Percentiles rank a stretch among this genome's conserved stretches.
Evolutionary conservation across 169 alveolate species (phyloP).

Genomic region (Plasmodium cynomolgi): DNA sequence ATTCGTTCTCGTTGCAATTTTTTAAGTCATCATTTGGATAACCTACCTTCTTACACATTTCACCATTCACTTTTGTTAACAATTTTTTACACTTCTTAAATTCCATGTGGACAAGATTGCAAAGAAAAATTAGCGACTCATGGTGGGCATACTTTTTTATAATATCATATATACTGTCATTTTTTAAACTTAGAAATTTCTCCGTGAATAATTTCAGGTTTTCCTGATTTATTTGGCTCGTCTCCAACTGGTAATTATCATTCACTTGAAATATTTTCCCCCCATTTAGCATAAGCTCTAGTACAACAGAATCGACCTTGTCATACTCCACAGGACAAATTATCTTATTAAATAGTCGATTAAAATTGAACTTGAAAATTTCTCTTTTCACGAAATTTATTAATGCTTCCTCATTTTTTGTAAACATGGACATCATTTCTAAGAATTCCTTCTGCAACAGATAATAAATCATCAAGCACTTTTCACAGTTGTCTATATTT

Average conservation of each 20-base stretch:
- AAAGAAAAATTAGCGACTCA: constrained; percentile 38
- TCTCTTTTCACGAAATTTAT: constrained; percentile 50
- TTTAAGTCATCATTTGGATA: background rate
- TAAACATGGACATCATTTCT: constrained; percentile 9
- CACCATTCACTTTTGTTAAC: background rate
- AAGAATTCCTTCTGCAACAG: constrained; percentile 42
- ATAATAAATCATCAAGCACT: constrained; percentile 61
- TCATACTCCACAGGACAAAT: constrained; percentile 17
- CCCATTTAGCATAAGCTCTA: constrained; percentile 67
- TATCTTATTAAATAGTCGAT: constrained; percentile 43
- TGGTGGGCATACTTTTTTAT: constrained; percentile 25
- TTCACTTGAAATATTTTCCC: constrained; percentile 48
- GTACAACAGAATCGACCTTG: constrained; percentile 28
- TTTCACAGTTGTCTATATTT: constrained; percentile 51
- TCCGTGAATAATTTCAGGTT: constrained; percentile 25
- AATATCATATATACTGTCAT: constrained; percentile 41
- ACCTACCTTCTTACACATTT: background rate
- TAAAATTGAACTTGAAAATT: constrained; percentile 37
- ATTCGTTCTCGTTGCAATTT: background rate
- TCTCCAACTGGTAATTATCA: constrained; percentile 28
- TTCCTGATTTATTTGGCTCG: constrained; percentile 21
- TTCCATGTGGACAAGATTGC: constrained; percentile 40
- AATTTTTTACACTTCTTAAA: constrained; percentile 31
- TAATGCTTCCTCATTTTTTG: constrained; percentile 29
- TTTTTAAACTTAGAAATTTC: constrained; percentile 25